Percentiles rank a stretch among this genome's conserved stretches.
These are phyloP conservation scores for Fistulinella prunicolor DNA, from an alignment of 768 basidiomycete genomes.

Conservation along the genomic window DNA sequence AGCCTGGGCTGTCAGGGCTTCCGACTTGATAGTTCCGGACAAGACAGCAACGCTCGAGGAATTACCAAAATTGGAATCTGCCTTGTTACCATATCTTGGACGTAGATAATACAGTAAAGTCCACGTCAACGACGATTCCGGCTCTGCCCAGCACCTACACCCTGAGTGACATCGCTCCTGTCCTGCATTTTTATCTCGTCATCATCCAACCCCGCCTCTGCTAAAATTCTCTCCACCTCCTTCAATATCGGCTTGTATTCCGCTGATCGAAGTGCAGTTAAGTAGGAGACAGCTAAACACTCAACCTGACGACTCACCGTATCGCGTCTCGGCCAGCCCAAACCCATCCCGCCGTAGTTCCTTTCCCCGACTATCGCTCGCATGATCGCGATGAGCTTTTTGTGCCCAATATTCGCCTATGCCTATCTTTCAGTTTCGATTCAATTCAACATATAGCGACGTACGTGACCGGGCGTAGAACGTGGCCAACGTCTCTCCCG, in stretches of 20 bases:
- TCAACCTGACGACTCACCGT: conserved; percentile 40
- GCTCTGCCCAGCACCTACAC: conserved; percentile 45
- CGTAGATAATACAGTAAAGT: too few relatives aligned
- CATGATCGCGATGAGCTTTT: conserved; percentile 52
- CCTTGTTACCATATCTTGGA: too few relatives aligned
- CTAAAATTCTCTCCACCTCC: conserved; percentile 80
- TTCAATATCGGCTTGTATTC: conserved; percentile 78
- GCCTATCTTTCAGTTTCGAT: background rate
- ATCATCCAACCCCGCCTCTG: conserved; percentile 81
- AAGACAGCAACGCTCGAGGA: background rate
- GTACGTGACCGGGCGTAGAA: conserved; percentile 81
- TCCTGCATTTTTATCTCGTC: conserved; percentile 70
- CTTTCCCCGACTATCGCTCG: conserved; percentile 70
- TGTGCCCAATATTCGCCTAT: conserved; percentile 81
- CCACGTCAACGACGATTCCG: conserved; percentile 42
- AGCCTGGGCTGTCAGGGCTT: background rate
- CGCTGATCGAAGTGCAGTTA: too few relatives aligned
- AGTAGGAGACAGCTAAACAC: too few relatives aligned
- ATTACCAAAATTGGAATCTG: background rate
- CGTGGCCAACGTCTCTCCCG: conserved; percentile 78
- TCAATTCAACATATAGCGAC: conserved; percentile 21
- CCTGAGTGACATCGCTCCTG: conserved; percentile 35
- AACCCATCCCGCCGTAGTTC: conserved; percentile 77
- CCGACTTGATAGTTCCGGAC: background rate
- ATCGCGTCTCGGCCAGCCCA: conserved; percentile 66